Evolutionary conservation across 106 monocot species (phyloP).

Genomic region (Dendrobium huoshanense): DNA sequence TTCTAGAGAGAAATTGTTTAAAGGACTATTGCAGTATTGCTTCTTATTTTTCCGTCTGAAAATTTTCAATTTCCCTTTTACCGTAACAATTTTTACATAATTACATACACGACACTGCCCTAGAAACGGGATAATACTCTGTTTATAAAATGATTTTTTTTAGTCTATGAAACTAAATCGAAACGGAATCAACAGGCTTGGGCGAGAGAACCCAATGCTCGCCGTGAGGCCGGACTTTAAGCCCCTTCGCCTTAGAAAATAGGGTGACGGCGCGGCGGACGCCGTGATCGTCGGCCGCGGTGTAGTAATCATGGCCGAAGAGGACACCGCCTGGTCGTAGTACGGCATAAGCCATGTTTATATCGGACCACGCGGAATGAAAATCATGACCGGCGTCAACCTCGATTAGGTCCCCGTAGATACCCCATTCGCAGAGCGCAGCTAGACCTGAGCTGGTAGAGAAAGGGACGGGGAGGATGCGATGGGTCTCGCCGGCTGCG

Average conservation of each 20-base stretch:
- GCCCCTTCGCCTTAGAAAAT: constrained; percentile 38
- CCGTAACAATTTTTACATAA: too few species aligned
- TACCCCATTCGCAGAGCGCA: constrained; percentile 55
- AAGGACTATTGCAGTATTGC: too few species aligned
- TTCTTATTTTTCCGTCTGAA: too few species aligned
- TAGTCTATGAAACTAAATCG: background rate
- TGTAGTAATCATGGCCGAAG: constrained; percentile 66
- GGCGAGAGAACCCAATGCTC: constrained; percentile 75
- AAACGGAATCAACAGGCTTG: constrained; percentile 21
- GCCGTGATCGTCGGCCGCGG: constrained; percentile 38
- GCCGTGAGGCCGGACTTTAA: constrained; percentile 41
- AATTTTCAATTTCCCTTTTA: too few species aligned
- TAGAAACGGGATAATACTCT: too few species aligned
- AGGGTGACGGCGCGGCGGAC: constrained; percentile 58
- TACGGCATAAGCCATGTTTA: constrained; percentile 56
- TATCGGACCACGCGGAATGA: constrained; percentile 71
- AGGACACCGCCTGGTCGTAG: constrained; percentile 57
- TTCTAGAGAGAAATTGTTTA: too few species aligned
- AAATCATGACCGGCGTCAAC: constrained; percentile 87
- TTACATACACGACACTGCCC: too few species aligned
- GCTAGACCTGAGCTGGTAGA: constrained; percentile 43
- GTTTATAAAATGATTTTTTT: too few species aligned
- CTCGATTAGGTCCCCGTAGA: constrained; percentile 64
- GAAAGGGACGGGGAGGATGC: constrained; percentile 57
- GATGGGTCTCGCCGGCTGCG: constrained; percentile 19